A percentile compares a stretch with the other conserved stretches of the same genome.
These are phyloP conservation scores for Aspergillus homomorphus DNA, from an alignment of 495 filamentous ascomycete genomes.

Conservation along the genomic window DNA sequence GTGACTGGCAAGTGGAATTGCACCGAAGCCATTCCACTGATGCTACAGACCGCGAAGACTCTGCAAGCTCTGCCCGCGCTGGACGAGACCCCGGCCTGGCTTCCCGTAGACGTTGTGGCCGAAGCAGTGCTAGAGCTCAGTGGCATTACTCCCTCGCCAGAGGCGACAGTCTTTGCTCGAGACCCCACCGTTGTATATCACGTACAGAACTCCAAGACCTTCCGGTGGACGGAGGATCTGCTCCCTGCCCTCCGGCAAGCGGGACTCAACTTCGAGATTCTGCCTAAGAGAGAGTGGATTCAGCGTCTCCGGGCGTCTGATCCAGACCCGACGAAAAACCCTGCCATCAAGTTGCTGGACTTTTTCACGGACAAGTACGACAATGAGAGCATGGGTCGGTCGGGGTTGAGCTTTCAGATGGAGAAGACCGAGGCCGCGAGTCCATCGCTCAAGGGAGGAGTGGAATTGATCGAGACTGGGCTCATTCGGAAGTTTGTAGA, in stretches of 20 bases:
- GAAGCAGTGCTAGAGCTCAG: constrained; percentile 23
- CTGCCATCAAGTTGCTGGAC: constrained; percentile 56
- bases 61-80: constrained; percentile 54
- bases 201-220: constrained; percentile 47
- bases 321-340: constrained; percentile 51
- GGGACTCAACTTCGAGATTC: constrained; percentile 41
- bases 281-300: constrained; percentile 50
- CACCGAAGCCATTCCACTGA: constrained; percentile 61
- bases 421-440: constrained; percentile 12
- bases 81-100: constrained; percentile 54
- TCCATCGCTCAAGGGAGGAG: constrained; percentile 11
- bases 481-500: constrained; percentile 15
- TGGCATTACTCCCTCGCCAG: constrained; percentile 18
- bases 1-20: constrained; percentile 58
- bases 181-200: constrained; percentile 47
- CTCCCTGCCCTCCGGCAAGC: constrained; percentile 47
- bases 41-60: constrained; percentile 50
- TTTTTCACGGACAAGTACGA: constrained; percentile 45
- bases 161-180: not conserved
- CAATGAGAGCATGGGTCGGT: constrained; percentile 13
- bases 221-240: constrained; percentile 53
- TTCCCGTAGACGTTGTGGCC: constrained; percentile 34
- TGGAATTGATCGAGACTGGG: constrained; percentile 16
- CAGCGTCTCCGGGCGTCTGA: constrained; percentile 40
- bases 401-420: constrained; percentile 13